These are phyloP conservation scores for Penicillium sp. DNA, from an alignment of 2,329 filamentous ascomycete species.

Conservation along the genomic window DNA sequence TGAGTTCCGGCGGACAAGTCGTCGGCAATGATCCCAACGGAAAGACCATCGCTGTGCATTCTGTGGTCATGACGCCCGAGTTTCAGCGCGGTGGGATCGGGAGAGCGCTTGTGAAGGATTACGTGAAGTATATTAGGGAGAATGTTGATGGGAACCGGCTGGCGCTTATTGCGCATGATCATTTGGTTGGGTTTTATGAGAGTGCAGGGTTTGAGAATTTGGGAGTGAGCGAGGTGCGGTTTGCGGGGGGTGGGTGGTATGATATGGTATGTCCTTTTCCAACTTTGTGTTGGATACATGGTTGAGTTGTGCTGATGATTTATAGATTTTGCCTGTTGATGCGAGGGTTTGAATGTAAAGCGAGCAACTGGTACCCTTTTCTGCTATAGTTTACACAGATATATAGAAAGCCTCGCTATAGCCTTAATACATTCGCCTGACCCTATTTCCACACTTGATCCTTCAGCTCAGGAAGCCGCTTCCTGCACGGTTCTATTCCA, in stretches of 20 bases:
- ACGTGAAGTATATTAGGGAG: constrained; percentile 9
- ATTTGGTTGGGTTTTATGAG: constrained; percentile 18
- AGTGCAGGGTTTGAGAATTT: constrained; percentile 12
- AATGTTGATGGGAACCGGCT: background rate
- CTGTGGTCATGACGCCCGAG: constrained; percentile 14
- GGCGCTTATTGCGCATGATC: constrained; percentile 19
- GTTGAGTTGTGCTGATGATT: background rate
- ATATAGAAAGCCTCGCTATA: no score
- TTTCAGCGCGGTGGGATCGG: constrained; percentile 15
- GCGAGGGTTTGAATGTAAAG: background rate
- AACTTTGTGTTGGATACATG: no score
- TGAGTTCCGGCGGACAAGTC: constrained; percentile 3
- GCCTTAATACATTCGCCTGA: no score
- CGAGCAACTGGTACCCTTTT: no score
- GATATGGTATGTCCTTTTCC: constrained; percentile 11
- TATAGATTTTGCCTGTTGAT: background rate
- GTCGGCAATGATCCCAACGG: constrained; percentile 18
- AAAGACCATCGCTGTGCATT: constrained; percentile 14
- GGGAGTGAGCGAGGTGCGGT: constrained; percentile 11
- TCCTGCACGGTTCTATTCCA: no score
- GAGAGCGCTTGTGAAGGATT: constrained; percentile 13
- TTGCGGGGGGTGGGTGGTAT: constrained; percentile 16
- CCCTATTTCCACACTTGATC: no score
- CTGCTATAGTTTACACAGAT: background rate
- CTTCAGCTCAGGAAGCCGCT: no score